Base-by-base conservation (phyloP, 2,329 filamentous ascomycete species). In the Cladosporium sp. region DNA sequence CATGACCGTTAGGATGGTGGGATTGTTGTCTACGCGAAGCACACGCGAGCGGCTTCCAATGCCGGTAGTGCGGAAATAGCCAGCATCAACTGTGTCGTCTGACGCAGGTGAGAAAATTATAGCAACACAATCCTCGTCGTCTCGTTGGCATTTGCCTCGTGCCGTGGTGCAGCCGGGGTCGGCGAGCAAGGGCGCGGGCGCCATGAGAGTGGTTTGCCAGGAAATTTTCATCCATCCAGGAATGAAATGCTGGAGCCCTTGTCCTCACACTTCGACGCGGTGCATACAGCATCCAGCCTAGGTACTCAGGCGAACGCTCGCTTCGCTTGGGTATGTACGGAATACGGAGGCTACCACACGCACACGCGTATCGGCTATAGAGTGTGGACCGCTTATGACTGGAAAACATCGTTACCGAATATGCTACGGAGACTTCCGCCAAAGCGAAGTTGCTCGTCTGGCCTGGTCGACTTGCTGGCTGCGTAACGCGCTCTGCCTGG, bases 11-110 rank as follows among this genome's bases (percentile, higher is more conserved):
- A 18, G 27, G 33, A 48, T 22, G 43, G 19, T 45, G 32, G n/a
- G 19, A 22, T n/a, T 18, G 22, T 30, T 40, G 43, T 48, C 43
- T 48, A 48, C 43, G 43, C 43, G 43, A 48, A 39, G 43, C 43
- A 39, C 43, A 48, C 43, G 43, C 43, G 36, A 48, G 35, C 36
- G 22, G 29, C 43, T 38, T 27, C 20, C 32, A n/a, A 38, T 32
- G 43, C 22, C 22, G 43, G 43, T 27, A 27, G 22, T 9, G 22
- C 22, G 9, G 22, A 27, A 4, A 27, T 27, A n/a, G 30, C 12
- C 41, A 32, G 41, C 29, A 16, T n/a, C 12, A 22, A 13, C 30
- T 15, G 42, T 18, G 20, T 25, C 33, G 29, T 19, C 42, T 32
- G 32, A 45, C 42, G 18, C 42, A 38, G 42, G 42, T 36, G 32